A percentile compares a stretch with the other conserved stretches of the same genome.
These are phyloP conservation scores for Neobulgaria alba DNA, from an alignment of 2,329 filamentous ascomycete species.

Conservation along the genomic window DNA sequence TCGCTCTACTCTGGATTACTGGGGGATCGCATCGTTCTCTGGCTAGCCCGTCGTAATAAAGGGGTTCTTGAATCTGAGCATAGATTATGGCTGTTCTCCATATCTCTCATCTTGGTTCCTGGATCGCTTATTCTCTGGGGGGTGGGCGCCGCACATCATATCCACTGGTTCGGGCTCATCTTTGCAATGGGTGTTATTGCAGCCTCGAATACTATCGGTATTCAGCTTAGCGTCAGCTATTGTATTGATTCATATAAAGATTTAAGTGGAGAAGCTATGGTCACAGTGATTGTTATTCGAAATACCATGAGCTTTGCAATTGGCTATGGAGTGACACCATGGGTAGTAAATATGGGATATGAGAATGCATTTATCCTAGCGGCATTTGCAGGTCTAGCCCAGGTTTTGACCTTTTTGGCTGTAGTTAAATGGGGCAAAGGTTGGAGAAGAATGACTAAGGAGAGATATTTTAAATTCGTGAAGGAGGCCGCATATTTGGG, in stretches of 20 bases:
- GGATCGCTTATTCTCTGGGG: conserved; percentile 41
- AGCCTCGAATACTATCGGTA: conserved; percentile 34
- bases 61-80: conserved; percentile 30
- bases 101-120: conserved; percentile 35
- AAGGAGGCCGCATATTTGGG: conserved; percentile 19
- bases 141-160: conserved; percentile 37
- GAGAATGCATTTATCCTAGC: conserved; percentile 38
- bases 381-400: conserved; percentile 30
- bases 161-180: conserved; percentile 39
- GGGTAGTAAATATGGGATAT: conserved; percentile 34
- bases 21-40: conserved; percentile 28
- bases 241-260: conserved; percentile 41
- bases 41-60: conserved; percentile 33
- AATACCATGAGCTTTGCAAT: conserved; percentile 43
- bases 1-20: conserved; percentile 25
- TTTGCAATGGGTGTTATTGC: conserved; percentile 40
- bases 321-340: conserved; percentile 41
- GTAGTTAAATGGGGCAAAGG: conserved; percentile 42
- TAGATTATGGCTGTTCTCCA: conserved; percentile 27
- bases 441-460: conserved; percentile 32
- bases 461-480: conserved; percentile 33
- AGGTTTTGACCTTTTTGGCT: conserved; percentile 34
- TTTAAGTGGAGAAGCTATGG: conserved; percentile 39
- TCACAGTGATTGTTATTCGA: conserved; percentile 39
- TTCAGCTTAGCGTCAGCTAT: conserved; percentile 37